Base-by-base conservation (phyloP, 768 basidiomycete species). In the Suillus plorans region DNA sequence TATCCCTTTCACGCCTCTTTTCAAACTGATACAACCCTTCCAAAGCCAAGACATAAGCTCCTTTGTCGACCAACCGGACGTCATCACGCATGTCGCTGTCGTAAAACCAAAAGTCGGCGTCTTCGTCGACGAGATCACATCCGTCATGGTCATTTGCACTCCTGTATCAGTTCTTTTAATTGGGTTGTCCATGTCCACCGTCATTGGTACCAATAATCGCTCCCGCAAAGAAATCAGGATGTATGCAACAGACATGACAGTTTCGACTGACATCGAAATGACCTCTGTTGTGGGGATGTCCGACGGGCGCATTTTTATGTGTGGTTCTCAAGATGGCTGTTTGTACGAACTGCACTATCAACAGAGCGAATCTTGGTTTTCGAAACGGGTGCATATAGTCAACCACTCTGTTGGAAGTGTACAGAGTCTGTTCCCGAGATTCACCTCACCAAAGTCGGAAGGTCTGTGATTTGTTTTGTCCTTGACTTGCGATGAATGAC, bases 341-440 rank as follows among this genome's bases (percentile, higher is more conserved):
- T 78, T 99, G 61, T 97, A 97, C 76, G 97, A 98, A 75, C 76
- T 99, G 50, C 89, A 92, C 71, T 99, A 98, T 76, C 92, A 94
- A 70, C 88, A 90, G 69, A 90, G 85, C 67, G 92, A 95, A 71
- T 90, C 92, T 0, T 97, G 95, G 95, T 97, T 97, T 78, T 90
- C 88, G 52, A 94, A 94, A 75, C 84, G 89, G 59, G 86, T 93
- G 25, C 87, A 91, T 68, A 82, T 99, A 62, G 83, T 93, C 73
- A 97, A 97, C 70, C 93, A 95, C 71, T 93, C 95, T 22, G 83
- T 92, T 47, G 87, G 91, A 50, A 85, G 89, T 18, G 82, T 94
- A 62, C 86, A 89, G 69, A 94, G 91, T 72, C 81, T 94, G 60
- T 80, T 96, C 31, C 94, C 94, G 55, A 84, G 89, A 25, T 87